Evolutionary conservation across 2,329 filamentous ascomycete species (phyloP).

Genomic region (Fusarium mundagurra): DNA sequence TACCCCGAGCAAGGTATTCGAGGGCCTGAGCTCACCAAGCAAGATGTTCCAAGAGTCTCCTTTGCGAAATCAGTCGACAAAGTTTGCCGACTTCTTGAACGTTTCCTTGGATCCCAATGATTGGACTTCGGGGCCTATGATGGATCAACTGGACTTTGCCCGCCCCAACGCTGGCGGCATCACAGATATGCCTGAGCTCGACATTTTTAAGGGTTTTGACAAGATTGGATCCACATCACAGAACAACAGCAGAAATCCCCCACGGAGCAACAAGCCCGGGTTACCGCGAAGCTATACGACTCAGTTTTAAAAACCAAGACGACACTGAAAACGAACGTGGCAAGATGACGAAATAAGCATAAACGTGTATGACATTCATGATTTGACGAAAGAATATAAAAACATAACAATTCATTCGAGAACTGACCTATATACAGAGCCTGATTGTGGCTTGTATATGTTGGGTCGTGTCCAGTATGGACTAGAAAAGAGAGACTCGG

Average conservation of each 20-base stretch:
- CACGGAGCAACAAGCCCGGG: conserved; percentile 43
- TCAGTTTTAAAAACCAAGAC: conserved; percentile 40
- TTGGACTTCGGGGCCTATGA: conserved; percentile 46
- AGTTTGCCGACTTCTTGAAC: conserved; percentile 52
- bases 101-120: conserved; percentile 50
- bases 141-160: conserved; percentile 54
- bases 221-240: conserved; percentile 70
- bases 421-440: conserved; percentile 19
- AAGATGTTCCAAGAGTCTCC: conserved; percentile 57
- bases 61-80: conserved; percentile 58
- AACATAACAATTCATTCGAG: conserved; percentile 25
- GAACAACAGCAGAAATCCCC: conserved; percentile 16
- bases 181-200: conserved; percentile 69
- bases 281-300: conserved; percentile 48
- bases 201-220: conserved; percentile 79
- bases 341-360: conserved; percentile 35
- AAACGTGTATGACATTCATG: conserved; percentile 42
- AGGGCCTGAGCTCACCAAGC: conserved; percentile 64
- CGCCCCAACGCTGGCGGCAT: conserved; percentile 60
- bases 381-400: conserved; percentile 42
- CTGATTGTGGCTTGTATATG: conserved; percentile 17
- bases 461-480: conserved; percentile 30
- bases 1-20: conserved; percentile 68
- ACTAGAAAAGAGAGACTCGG: conserved; percentile 41
- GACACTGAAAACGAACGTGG: conserved; percentile 11